Percentiles rank a stretch among this genome's conserved stretches.
Conservation (phyloP, 352 stramenopile genomes). For the Pythium pyrilobum region DNA sequence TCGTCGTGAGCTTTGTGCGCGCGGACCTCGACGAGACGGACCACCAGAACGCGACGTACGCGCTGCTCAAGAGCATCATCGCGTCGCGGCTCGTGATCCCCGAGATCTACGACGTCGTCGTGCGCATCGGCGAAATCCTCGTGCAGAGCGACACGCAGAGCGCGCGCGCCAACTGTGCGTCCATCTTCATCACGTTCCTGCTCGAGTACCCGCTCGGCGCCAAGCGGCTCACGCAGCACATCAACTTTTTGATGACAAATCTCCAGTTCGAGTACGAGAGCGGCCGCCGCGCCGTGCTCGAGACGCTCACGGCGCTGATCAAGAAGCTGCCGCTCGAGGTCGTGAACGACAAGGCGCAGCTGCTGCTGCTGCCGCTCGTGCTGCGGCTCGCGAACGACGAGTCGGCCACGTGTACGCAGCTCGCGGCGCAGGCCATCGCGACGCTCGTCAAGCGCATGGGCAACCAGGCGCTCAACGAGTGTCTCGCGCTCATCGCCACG, state of each 20-base stretch:
- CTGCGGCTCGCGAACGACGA: constrained; percentile 96
- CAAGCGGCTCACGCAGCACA: constrained; percentile 91
- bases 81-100: constrained; percentile 88
- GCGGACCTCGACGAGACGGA: constrained; percentile 90
- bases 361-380: constrained; percentile 95
- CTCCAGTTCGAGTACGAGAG: constrained; percentile 95
- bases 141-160: constrained; percentile 90
- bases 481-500: constrained; percentile 79
- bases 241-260: constrained; percentile 95
- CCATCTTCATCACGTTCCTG: constrained; percentile 89
- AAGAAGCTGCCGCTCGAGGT: constrained; percentile 90
- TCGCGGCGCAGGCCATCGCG: constrained; percentile 74
- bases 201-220: constrained; percentile 94
- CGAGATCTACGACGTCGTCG: constrained; percentile 96
- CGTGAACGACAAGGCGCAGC: constrained; percentile 89
- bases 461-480: constrained; percentile 87
- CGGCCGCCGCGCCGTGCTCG: constrained; percentile 88
- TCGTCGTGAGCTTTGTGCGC: constrained; percentile 91
- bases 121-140: constrained; percentile 91
- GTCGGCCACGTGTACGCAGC: constrained; percentile 80
- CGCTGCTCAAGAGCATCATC: constrained; percentile 90
- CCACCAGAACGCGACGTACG: constrained; percentile 94
- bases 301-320: constrained; percentile 85
- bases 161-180: constrained; percentile 74
- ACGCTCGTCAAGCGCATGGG: constrained; percentile 86